Percentiles rank a stretch among this genome's conserved stretches.
Conservation (phyloP, 2,329 filamentous ascomycete genomes). For the Aspergillus jensenii region DNA sequence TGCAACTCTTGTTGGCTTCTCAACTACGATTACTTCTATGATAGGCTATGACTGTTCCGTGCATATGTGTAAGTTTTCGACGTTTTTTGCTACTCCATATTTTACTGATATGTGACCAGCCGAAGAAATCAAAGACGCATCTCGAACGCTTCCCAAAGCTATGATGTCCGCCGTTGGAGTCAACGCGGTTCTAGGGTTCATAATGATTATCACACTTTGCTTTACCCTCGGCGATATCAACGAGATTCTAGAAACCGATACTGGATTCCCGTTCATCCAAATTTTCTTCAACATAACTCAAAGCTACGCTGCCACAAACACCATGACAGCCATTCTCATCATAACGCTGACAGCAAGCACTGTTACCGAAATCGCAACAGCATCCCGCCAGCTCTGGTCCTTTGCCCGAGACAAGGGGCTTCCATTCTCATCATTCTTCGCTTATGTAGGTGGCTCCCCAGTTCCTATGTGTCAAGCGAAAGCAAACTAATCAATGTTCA, state of each 20-base stretch:
- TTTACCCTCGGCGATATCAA: constrained; percentile 56
- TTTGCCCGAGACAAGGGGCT: constrained; percentile 49
- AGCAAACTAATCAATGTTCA: background rate
- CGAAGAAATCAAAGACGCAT: constrained; percentile 48
- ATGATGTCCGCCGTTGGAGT: constrained; percentile 52
- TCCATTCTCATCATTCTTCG: constrained; percentile 40
- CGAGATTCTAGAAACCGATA: constrained; percentile 44
- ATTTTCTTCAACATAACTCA: constrained; percentile 55
- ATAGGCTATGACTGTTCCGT: constrained; percentile 45
- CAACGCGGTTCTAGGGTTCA: constrained; percentile 55
- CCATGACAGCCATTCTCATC: constrained; percentile 53
- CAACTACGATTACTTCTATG: constrained; percentile 41
- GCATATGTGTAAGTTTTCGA: constrained; percentile 44
- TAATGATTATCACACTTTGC: constrained; percentile 57
- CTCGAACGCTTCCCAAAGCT: constrained; percentile 51
- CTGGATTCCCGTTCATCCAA: constrained; percentile 60
- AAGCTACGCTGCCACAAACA: constrained; percentile 49
- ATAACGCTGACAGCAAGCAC: constrained; percentile 51
- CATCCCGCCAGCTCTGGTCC: constrained; percentile 58
- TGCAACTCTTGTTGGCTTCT: constrained; percentile 42
- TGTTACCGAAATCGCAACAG: constrained; percentile 57
- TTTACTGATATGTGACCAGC: constrained; percentile 24
- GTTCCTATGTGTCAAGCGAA: background rate
- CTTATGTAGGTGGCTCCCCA: constrained; percentile 30
- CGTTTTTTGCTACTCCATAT: background rate